These are phyloP conservation scores for Cercophora sp. DNA, from an alignment of 495 filamentous ascomycete genomes.

Conservation along the genomic window DNA sequence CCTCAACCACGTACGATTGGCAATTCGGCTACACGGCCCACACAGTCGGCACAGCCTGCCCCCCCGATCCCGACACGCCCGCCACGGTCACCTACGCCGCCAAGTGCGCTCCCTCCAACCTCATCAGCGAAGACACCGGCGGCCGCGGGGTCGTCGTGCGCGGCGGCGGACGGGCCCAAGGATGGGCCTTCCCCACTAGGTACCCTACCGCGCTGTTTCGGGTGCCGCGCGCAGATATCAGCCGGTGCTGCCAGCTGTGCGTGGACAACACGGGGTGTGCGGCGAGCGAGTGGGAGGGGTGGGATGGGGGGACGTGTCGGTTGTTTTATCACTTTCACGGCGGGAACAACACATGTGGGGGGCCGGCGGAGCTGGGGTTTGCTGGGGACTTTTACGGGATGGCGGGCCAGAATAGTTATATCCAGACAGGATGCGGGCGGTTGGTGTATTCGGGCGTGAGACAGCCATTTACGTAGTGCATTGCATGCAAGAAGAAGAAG, in stretches of 20 bases:
- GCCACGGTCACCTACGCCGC: slow-evolving; percentile 11
- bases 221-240: slow-evolving; percentile 11
- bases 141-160: slow-evolving; percentile 10
- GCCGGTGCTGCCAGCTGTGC: slow-evolving; percentile 17
- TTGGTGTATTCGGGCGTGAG: too few species aligned
- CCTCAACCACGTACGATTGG: too few species aligned
- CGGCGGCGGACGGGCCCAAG: background rate
- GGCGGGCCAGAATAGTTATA: too few species aligned
- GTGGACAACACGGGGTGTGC: slow-evolving; percentile 13
- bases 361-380: too few species aligned
- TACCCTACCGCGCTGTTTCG: slow-evolving; percentile 10
- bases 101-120: slow-evolving; percentile 12
- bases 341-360: background rate
- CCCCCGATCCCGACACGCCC: background rate
- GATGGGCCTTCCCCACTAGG: slow-evolving; percentile 11
- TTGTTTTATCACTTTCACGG: background rate
- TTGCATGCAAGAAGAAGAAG: too few species aligned
- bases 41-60: too few species aligned
- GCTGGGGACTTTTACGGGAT: too few species aligned
- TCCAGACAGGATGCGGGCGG: too few species aligned
- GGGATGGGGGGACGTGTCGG: background rate
- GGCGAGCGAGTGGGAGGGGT: slow-evolving; percentile 11
- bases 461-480: too few species aligned
- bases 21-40: too few species aligned
- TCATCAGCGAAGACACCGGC: slow-evolving; percentile 11